Evolutionary conservation across 805 yeast genomes (phyloP).

Genomic region (Nakazawaea ernobii): DNA sequence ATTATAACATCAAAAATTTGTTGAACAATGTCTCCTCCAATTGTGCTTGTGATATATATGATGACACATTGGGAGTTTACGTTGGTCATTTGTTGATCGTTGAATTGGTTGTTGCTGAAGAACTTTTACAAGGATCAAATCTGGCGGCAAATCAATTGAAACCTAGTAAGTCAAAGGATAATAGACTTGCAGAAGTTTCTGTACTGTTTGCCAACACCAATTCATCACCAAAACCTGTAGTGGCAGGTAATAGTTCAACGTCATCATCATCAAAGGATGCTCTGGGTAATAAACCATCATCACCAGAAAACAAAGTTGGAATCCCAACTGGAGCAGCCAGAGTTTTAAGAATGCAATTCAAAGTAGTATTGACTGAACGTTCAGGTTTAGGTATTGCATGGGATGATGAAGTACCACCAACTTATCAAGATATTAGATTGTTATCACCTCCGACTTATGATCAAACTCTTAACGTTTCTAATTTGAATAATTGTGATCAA

Average conservation of each 20-base stretch:
- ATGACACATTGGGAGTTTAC: conserved; percentile 70
- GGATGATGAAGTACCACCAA: conserved; percentile 99
- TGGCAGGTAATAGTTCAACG: too few relatives aligned
- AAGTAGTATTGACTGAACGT: conserved; percentile 75
- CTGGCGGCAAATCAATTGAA: conserved; percentile 3
- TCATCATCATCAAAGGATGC: conserved; percentile 1
- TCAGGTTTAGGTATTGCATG: conserved; percentile 95
- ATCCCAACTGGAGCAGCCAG: conserved; percentile 94
- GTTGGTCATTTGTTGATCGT: conserved; percentile 74
- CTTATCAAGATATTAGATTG: conserved; percentile 78
- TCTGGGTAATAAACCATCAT: conserved; percentile 20
- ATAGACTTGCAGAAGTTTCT: conserved; percentile 36
- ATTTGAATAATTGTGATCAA: conserved; percentile 3
- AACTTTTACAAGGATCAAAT: conserved; percentile 38
- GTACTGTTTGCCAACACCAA: conserved; percentile 32
- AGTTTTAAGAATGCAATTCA: conserved; percentile 91
- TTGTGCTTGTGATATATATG: conserved; percentile 75
- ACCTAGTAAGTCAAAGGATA: conserved; percentile 20
- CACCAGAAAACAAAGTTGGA: conserved; percentile 36
- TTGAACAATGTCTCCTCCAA: conserved; percentile 31
- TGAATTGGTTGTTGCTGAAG: conserved; percentile 95
- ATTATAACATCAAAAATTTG: conserved; percentile 20
- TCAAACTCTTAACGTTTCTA: conserved; percentile 19
- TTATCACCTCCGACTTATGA: conserved; percentile 84
- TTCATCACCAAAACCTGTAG: conserved; percentile 16